These are phyloP conservation scores for Termitomyces sp. DNA, from an alignment of 768 basidiomycete genomes.

Conservation along the genomic window DNA sequence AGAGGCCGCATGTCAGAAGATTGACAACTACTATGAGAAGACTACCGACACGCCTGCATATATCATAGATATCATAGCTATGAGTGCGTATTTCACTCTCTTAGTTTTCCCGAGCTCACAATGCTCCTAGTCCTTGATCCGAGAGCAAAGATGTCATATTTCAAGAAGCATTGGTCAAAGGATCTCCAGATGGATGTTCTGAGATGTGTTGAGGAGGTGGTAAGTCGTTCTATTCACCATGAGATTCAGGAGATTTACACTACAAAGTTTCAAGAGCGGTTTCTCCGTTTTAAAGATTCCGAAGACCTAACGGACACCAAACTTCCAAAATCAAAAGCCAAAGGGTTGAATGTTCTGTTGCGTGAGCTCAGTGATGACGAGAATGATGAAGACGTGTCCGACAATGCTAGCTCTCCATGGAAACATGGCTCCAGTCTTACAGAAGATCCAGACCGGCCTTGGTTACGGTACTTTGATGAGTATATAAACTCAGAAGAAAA, in stretches of 20 bases:
- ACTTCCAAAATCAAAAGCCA: too few relatives aligned
- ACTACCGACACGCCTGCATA: too few relatives aligned
- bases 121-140: slow-evolving; percentile 21
- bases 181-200: slow-evolving; percentile 14
- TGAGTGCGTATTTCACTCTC: slow-evolving; percentile 20
- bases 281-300: neutral
- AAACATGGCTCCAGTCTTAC: neutral
- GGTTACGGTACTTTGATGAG: too few relatives aligned
- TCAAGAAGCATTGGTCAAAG: slow-evolving; percentile 23
- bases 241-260: neutral
- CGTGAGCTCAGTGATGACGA: too few relatives aligned
- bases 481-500: too few relatives aligned
- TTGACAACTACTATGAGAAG: slow-evolving; percentile 30
- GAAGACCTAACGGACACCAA: too few relatives aligned
- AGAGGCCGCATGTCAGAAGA: slow-evolving; percentile 23
- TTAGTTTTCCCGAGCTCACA: neutral
- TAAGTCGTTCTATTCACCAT: neutral
- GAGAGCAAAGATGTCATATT: slow-evolving; percentile 16
- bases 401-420: neutral
- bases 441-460: neutral
- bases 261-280: too few relatives aligned
- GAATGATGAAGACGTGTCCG: neutral
- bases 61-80: too few relatives aligned
- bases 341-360: too few relatives aligned
- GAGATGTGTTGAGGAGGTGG: slow-evolving; percentile 14